Conservation (phyloP, 495 filamentous ascomycete species). For the Penicillium cinerascens region DNA sequence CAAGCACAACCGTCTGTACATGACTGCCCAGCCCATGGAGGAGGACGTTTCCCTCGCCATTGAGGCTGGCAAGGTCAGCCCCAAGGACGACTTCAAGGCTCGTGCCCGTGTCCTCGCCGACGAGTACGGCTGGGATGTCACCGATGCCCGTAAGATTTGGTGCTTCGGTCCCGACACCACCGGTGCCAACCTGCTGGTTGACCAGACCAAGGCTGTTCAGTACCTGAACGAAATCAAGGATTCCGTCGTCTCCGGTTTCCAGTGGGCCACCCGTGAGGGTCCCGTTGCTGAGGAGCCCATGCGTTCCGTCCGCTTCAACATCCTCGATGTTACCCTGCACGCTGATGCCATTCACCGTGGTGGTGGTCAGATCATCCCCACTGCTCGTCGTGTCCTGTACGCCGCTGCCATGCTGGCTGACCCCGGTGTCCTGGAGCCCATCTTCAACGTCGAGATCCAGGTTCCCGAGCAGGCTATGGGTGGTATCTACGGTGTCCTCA, state of each 20-base stretch:
- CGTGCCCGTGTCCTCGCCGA: constrained; percentile 96
- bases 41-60: constrained; percentile 92
- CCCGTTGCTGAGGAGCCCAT: constrained; percentile 97
- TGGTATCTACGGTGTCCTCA: constrained; percentile 99
- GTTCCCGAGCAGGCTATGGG: constrained; percentile 98
- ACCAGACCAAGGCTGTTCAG: constrained; percentile 99
- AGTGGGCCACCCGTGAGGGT: constrained; percentile 98
- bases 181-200: constrained; percentile 96
- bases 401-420: constrained; percentile 88
- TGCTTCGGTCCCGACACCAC: constrained; percentile 97
- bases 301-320: constrained; percentile 95
- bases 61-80: constrained; percentile 84
- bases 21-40: constrained; percentile 80
- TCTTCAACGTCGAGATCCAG: constrained; percentile 99
- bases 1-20: constrained; percentile 99
- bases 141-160: constrained; percentile 99
- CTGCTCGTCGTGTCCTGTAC: constrained; percentile 94
- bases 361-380: constrained; percentile 98
- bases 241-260: constrained; percentile 98
- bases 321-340: constrained; percentile 98
- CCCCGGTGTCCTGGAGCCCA: constrained; percentile 87
- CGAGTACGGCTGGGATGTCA: constrained; percentile 98
- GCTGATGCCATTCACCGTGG: constrained; percentile 99
- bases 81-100: constrained; percentile 98
- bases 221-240: constrained; percentile 99